Conservation (phyloP, 106 monocot genomes). For the Phalaenopsis aphrodite region DNA sequence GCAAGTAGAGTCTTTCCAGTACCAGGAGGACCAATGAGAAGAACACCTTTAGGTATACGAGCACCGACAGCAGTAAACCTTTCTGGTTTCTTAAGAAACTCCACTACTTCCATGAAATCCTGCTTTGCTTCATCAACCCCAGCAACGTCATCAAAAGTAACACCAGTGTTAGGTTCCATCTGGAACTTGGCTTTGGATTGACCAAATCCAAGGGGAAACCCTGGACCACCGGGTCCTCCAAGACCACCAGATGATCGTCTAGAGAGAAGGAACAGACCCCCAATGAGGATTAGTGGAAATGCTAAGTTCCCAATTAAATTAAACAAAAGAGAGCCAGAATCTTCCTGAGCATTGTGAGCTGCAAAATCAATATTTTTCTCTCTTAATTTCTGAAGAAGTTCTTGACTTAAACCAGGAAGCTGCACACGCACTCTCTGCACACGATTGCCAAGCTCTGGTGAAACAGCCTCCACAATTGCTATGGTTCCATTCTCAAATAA, state of each 20-base stretch:
- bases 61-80: constrained; percentile 98
- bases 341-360: constrained; percentile 85
- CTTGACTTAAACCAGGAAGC: constrained; percentile 89
- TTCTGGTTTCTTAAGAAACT: constrained; percentile 98
- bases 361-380: constrained; percentile 96
- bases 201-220: constrained; percentile 72
- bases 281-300: constrained; percentile 83
- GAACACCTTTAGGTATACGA: constrained; percentile 94
- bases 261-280: constrained; percentile 84
- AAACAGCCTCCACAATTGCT: constrained; percentile 91
- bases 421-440: constrained; percentile 90
- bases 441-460: constrained; percentile 81
- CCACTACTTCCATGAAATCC: constrained; percentile 99
- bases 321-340: constrained; percentile 74
- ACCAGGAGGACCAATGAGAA: constrained; percentile 96
- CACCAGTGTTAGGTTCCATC: constrained; percentile 99
- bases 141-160: constrained; percentile 97
- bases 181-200: constrained; percentile 98
- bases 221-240: constrained; percentile 91
- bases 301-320: constrained; percentile 93
- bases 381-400: constrained; percentile 90
- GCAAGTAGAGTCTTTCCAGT: constrained; percentile 98
- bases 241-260: constrained; percentile 82
- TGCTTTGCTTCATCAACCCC: constrained; percentile 99
- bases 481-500: constrained; percentile 95